phyloP scores from a whole-genome alignment of 129 eudicot species.

The Erigeron canadensis region DNA sequence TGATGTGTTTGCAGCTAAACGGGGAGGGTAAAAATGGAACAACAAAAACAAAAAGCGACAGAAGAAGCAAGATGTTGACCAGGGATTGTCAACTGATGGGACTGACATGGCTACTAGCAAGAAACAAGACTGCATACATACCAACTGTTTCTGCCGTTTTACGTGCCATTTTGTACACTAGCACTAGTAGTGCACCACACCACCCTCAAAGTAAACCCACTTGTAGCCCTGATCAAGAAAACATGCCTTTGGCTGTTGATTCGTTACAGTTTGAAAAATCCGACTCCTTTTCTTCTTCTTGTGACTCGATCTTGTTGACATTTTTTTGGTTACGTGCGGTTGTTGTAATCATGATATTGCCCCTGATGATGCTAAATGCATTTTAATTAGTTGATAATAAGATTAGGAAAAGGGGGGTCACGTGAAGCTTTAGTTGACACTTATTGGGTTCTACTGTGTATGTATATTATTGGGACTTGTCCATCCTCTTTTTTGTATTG shows the following conservation, averaged over 20 bases:
- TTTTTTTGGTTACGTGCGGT: conserved; percentile 16
- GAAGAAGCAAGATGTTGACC: conserved; percentile 64
- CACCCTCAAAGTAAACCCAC: conserved; percentile 41
- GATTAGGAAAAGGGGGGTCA: too few species aligned
- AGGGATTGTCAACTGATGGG: conserved; percentile 98
- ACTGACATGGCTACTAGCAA: conserved; percentile 91
- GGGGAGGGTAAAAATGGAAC: conserved; percentile 62
- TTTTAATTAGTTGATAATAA: too few species aligned
- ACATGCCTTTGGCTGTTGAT: conserved; percentile 97
- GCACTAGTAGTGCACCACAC: conserved; percentile 71
- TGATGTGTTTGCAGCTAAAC: conserved; percentile 45
- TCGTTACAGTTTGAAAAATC: conserved; percentile 76
- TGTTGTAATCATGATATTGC: conserved; percentile 16
- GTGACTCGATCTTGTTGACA: neutral
- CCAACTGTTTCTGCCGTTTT: conserved; percentile 95
- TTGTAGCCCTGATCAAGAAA: conserved; percentile 94
- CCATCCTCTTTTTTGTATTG: too few species aligned
- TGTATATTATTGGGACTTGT: too few species aligned
- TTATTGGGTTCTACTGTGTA: neutral
- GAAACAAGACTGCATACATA: conserved; percentile 86
- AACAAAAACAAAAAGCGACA: conserved; percentile 29
- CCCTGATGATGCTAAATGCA: neutral
- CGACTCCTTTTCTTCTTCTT: conserved; percentile 7
- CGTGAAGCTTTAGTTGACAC: too few species aligned
- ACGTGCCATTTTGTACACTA: conserved; percentile 96